Conservation (phyloP, 306 rosid species). For the Cicer judaicum region DNA sequence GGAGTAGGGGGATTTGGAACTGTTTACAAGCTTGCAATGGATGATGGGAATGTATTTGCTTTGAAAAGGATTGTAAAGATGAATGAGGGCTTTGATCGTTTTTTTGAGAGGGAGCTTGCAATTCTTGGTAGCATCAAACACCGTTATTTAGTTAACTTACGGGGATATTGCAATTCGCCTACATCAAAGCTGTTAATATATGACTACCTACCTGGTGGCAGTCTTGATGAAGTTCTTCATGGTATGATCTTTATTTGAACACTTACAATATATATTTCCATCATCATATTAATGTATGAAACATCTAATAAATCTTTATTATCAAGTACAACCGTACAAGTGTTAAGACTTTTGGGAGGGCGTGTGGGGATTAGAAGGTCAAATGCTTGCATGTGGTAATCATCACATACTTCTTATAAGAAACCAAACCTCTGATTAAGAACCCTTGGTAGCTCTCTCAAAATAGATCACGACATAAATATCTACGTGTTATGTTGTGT, state of each 20-base stretch:
- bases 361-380: constrained; percentile 25
- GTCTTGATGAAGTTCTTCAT: constrained; percentile 96
- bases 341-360: constrained; percentile 22
- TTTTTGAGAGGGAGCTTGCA: constrained; percentile 97
- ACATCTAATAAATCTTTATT: constrained; percentile 9
- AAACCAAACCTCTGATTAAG: constrained; percentile 16
- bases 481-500: background rate
- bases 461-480: constrained; percentile 11
- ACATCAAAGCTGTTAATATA: constrained; percentile 92
- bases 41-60: constrained; percentile 94
- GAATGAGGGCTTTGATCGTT: constrained; percentile 95
- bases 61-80: constrained; percentile 86
- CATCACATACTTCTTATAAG: constrained; percentile 27
- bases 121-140: constrained; percentile 99
- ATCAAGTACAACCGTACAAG: constrained; percentile 8
- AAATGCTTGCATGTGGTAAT: constrained; percentile 11
- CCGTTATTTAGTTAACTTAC: constrained; percentile 92
- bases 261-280: constrained; percentile 32
- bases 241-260: constrained; percentile 58
- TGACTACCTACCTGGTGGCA: constrained; percentile 93
- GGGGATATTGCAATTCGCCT: constrained; percentile 98
- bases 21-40: constrained; percentile 98
- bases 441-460: constrained; percentile 16
- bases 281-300: constrained; percentile 38
- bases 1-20: constrained; percentile 96